phyloP scores from a whole-genome alignment of 2,329 filamentous ascomycete species.

The Sporothrix globosa region DNA sequence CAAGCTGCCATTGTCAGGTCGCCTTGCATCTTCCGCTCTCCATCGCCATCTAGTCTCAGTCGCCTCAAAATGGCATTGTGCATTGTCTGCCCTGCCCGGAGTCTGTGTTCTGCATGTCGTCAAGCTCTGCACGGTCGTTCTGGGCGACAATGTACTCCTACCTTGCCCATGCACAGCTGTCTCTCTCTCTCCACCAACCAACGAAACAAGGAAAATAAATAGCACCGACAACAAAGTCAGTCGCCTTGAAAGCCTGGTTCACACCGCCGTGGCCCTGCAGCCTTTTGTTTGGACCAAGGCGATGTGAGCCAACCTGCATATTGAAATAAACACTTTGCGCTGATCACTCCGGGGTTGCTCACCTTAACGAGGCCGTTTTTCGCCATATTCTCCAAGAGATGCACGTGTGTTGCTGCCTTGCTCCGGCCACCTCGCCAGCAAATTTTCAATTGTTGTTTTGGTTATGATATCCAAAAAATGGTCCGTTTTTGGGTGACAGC shows the following conservation, averaged over 20 bases:
- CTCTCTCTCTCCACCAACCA: not conserved
- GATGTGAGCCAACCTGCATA: not conserved
- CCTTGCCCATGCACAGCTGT: not conserved
- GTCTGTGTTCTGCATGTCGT: not conserved
- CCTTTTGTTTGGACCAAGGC: not conserved
- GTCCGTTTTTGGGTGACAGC: not conserved
- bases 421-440: not conserved
- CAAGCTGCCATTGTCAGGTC: not conserved
- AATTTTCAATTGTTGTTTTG: no score
- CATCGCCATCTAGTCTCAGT: not conserved
- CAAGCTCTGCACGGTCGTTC: conserved; percentile 14
- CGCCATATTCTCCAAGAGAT: conserved; percentile 8
- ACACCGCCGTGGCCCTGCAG: not conserved
- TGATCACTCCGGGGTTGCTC: not conserved
- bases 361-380: not conserved
- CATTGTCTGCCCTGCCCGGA: conserved; percentile 15
- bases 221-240: not conserved
- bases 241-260: not conserved
- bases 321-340: not conserved
- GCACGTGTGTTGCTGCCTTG: not conserved
- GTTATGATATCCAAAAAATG: not conserved
- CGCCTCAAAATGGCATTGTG: not conserved
- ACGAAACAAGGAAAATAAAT: not conserved
- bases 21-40: not conserved
- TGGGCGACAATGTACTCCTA: not conserved